A percentile compares a stretch with the other conserved stretches of the same genome.
Conservation (phyloP, 2,329 filamentous ascomycete genomes). For the Pseudopyricularia cyperi region DNA sequence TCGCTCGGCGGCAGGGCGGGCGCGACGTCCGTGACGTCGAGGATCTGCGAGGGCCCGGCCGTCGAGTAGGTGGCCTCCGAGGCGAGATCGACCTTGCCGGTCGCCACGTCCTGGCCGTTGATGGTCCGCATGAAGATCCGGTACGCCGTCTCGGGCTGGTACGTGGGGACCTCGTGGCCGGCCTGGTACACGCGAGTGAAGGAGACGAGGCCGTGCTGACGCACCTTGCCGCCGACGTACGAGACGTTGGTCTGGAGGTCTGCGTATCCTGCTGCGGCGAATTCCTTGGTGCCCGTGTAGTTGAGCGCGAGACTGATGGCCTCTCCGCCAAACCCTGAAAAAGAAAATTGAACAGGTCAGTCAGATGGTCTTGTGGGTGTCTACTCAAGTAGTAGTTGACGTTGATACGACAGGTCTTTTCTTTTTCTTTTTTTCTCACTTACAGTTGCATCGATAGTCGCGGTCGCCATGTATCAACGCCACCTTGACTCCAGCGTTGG, state of each 20-base stretch:
- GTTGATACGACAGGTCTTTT: no score
- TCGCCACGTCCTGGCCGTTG: conserved; percentile 29
- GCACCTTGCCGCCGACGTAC: conserved; percentile 48
- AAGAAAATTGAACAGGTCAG: not conserved
- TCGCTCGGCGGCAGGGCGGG: not conserved
- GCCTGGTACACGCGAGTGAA: conserved; percentile 43
- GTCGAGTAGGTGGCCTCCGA: not conserved
- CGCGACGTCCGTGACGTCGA: not conserved
- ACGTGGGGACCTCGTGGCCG: conserved; percentile 29
- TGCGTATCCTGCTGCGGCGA: conserved; percentile 50
- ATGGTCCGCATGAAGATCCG: conserved; percentile 37
- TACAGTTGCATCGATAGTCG: conserved; percentile 35
- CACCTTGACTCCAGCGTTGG: conserved; percentile 41
- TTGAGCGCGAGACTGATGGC: conserved; percentile 37
- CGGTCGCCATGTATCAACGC: conserved; percentile 42
- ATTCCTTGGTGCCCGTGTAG: conserved; percentile 44
- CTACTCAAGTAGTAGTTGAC: no score
- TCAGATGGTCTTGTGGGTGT: no score
- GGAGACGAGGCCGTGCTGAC: conserved; percentile 52
- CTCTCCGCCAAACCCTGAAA: conserved; percentile 34
- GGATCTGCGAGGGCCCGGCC: not conserved
- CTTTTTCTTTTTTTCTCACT: no score
- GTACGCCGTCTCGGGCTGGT: conserved; percentile 31
- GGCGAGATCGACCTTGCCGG: conserved; percentile 19
- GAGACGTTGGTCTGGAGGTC: conserved; percentile 45